phyloP scores from a whole-genome alignment of 169 alveolate species.

The Cryptosporidium canis region DNA sequence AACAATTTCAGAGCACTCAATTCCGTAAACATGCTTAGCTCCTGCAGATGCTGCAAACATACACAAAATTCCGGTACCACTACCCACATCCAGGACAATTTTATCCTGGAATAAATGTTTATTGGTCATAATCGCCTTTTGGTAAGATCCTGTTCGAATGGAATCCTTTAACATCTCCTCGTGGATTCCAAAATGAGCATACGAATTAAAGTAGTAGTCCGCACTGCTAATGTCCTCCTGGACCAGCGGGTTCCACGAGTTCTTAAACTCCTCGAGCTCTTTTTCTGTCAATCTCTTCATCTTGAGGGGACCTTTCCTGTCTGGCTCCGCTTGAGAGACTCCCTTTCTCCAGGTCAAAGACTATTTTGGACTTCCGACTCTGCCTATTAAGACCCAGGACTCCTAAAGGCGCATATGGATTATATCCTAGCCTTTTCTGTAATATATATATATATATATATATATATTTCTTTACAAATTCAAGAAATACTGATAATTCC shows the following conservation, averaged over 20 bases:
- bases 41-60: slow-evolving; percentile 98
- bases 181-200: slow-evolving; percentile 95
- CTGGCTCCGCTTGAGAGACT: background rate
- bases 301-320: background rate
- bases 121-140: slow-evolving; percentile 92
- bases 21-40: slow-evolving; percentile 97
- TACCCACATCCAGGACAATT: slow-evolving; percentile 97
- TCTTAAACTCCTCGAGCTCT: slow-evolving; percentile 43
- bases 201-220: slow-evolving; percentile 96
- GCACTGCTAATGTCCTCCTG: slow-evolving; percentile 77
- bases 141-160: slow-evolving; percentile 93
- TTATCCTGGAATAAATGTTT: slow-evolving; percentile 92
- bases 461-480: too few species aligned
- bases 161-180: slow-evolving; percentile 98
- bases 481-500: background rate
- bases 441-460: too few species aligned
- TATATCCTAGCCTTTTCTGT: too few species aligned
- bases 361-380: too few species aligned
- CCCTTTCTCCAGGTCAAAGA: too few species aligned
- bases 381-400: too few species aligned
- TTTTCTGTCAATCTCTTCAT: slow-evolving; percentile 30
- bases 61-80: slow-evolving; percentile 98
- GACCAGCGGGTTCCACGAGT: slow-evolving; percentile 64
- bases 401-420: too few species aligned
- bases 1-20: slow-evolving; percentile 96